Base-by-base conservation (phyloP, 2,329 filamentous ascomycete genomes). In the Zymoseptoria ardabiliae region DNA sequence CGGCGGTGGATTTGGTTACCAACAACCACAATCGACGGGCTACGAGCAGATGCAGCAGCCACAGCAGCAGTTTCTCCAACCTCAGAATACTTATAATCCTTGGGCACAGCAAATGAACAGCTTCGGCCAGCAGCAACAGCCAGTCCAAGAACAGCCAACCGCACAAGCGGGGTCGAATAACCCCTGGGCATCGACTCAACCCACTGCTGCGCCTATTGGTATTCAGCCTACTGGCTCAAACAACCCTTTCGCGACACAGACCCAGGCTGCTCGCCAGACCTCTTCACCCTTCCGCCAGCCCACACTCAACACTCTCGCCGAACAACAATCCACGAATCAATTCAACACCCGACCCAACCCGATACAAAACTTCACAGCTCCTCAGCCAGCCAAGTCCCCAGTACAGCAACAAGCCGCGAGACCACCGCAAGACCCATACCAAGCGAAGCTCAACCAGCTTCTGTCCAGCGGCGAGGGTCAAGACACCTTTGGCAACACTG, bases 401-500 rank as follows among this genome's bases (percentile, higher is more conserved):
- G 56, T 66, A n/a, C 66, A 66, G 75, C 71, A 85, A 86, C 73
- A 69, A 58, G 61, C 65, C 58, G 50, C 74, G 70, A 59, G 63
- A 72, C 73, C 65, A 53, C 67, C 69, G 7, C 63, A 75, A 67
- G 82, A 87, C 65, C 82, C 84, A 11, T 83, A 86, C 63, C 77
- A 83, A 59, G 85, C 88, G 21, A 88, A 85, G 70, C 87, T 99
- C 66, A 97, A 97, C 72, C 84, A 89, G 1, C 84, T 99, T 35
- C 84, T 99, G 51, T 84, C 91, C 2, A 85, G 83, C 22, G 92
- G 94, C 65, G 94, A 99, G 59, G 94, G 94, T 22, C 89, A 95
- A 79, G 94, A 99, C 72, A 99, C 94, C 0, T 99, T 95, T 73
- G 94, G 94, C 65, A 99, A 99, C 73, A 90, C 90, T n/a, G 94